Evolutionary conservation across 306 rosid species (phyloP).

Genomic region (Mimosa bimucronata): DNA sequence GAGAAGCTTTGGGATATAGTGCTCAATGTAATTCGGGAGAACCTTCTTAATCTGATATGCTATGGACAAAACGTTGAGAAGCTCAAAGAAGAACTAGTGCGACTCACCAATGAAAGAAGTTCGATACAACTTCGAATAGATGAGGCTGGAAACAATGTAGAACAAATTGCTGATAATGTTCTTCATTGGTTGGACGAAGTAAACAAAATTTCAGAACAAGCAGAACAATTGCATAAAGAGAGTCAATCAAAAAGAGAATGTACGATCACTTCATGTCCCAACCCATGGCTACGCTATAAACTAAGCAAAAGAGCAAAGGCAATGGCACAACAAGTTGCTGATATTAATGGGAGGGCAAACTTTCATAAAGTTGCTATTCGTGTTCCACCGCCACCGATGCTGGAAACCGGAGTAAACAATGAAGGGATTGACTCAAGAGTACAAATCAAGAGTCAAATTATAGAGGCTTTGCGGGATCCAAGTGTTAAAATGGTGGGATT

Average conservation of each 20-base stretch:
- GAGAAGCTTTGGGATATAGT: background rate
- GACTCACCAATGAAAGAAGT: background rate
- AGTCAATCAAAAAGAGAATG: background rate
- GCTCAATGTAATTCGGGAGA: background rate
- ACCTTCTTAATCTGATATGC: background rate
- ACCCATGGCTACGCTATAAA: background rate
- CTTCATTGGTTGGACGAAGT: background rate
- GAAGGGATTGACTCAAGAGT: background rate
- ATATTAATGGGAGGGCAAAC: rapidly evolving
- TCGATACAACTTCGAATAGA: background rate
- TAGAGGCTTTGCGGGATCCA: background rate
- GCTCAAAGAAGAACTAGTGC: background rate
- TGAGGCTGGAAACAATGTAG: background rate
- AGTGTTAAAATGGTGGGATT: background rate
- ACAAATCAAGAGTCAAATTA: background rate
- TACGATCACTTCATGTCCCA: background rate
- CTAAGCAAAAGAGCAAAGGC: background rate
- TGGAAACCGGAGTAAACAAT: background rate
- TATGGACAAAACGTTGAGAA: background rate
- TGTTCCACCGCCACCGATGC: background rate
- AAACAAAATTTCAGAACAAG: background rate
- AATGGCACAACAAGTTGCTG: background rate
- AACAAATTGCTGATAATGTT: background rate
- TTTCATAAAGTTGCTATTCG: background rate
- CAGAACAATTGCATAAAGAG: background rate